Conservation (phyloP, 2,329 filamentous ascomycete species). For the Xylaria digitata region DNA sequence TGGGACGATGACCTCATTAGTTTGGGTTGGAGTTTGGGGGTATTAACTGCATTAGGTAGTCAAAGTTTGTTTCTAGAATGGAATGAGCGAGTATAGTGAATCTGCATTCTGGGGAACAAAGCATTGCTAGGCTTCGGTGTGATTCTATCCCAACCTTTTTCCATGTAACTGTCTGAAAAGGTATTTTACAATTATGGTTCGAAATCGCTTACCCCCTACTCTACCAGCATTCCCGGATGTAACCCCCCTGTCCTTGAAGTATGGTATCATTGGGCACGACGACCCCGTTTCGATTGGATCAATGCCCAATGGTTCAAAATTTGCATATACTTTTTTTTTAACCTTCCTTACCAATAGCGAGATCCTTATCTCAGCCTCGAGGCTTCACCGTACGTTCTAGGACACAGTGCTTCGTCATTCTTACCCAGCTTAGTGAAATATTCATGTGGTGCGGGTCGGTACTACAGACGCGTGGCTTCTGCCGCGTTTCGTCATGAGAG, state of each 20-base stretch:
- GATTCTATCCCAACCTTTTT: neutral
- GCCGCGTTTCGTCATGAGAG: neutral
- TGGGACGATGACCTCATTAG: neutral
- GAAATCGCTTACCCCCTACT: slow-evolving; percentile 12
- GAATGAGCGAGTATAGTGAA: neutral
- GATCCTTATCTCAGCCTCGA: slow-evolving; percentile 4
- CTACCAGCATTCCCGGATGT: slow-evolving; percentile 15
- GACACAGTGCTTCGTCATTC: neutral
- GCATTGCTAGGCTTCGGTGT: neutral
- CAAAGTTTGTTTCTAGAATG: too few relatives aligned
- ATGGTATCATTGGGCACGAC: slow-evolving; percentile 27
- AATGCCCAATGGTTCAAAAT: slow-evolving; percentile 16
- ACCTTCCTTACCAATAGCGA: slow-evolving; percentile 1
- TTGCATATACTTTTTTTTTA: neutral
- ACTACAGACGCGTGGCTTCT: slow-evolving; percentile 5
- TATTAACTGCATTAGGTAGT: neutral
- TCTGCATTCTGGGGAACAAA: neutral
- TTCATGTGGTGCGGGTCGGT: neutral
- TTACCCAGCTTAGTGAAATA: neutral
- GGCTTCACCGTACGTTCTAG: neutral
- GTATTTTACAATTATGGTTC: slow-evolving; percentile 3
- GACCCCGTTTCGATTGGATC: slow-evolving; percentile 15
- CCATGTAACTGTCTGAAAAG: neutral
- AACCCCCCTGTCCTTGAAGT: slow-evolving; percentile 14
- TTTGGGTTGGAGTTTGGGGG: neutral